Base-by-base conservation (phyloP, 768 basidiomycete species). In the Lentinula boryana region DNA sequence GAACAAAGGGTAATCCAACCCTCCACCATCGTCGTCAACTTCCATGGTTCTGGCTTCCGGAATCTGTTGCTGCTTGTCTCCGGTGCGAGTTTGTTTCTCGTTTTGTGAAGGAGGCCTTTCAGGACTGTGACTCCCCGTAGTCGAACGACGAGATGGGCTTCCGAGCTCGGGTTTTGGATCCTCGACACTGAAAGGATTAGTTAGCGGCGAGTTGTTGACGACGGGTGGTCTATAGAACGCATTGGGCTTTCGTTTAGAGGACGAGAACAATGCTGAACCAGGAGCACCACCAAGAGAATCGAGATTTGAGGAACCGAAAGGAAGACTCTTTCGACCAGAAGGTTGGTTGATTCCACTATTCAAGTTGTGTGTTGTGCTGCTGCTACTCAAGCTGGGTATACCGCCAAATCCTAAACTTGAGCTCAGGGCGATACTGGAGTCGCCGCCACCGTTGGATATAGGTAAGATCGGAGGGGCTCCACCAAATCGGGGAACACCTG, bases 211-310 rank as follows among this genome's bases (percentile, higher is more conserved):
- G 40, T 56, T 41, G 27, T 56, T 56, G 1, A 69, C 58, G 10
- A 71, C 64, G 3, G 83, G 79, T 0, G 85, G 86, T 40, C 80
- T 76, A 67, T 84, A 89, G 68, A 90, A 90, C 4, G 88, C 88
- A 63, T 89, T 90, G 23, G 75, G 78, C 8, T 79, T 77, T 35
- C 74, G 75, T 54, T 79, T 80, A 1, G 87, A 85, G 1, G 79
- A 77, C 6, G 78, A 75, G 59, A 86, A 83, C 2, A 76, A 61
- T 13, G 69, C 68, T 58, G 70, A 38, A 18, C 36, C 60, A 57
- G 27, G 48, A 18, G 62, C 40, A n/a, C 59, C 21, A 43, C 46
- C 60, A 13, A 57, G 58, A 18, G 53, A 48, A 23, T 62, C 54
- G 4, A 62, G 58, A 8, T 60, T 31, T 2, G 40, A 1, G 18